A percentile compares a stretch with the other conserved stretches of the same genome.
phyloP scores from a whole-genome alignment of 73 alveolate species.

The Breviolum minutum region DNA sequence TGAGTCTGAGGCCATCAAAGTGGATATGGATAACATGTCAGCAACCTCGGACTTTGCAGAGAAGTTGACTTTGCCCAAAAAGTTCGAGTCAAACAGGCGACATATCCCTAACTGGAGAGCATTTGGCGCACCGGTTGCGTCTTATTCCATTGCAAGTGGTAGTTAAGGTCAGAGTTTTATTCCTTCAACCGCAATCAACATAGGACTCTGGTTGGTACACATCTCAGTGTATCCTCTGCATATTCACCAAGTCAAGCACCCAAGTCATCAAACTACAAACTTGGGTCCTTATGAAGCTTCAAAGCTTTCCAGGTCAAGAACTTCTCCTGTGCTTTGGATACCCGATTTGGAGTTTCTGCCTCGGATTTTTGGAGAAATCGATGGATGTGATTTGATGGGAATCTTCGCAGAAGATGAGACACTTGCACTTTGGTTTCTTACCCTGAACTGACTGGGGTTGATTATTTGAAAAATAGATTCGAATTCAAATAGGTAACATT shows the following conservation, averaged over 20 bases:
- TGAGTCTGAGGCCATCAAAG: not conserved
- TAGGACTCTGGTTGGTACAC: constrained; percentile 23
- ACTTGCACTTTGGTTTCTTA: too few species aligned
- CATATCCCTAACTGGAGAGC: too few species aligned
- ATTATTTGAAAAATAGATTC: too few species aligned
- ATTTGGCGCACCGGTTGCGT: too few species aligned
- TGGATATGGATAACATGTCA: not conserved
- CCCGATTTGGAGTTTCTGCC: constrained; percentile 50
- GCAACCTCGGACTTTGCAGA: not conserved
- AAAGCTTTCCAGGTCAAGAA: constrained; percentile 37
- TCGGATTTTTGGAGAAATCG: not conserved
- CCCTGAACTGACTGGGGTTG: too few species aligned
- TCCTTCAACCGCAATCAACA: constrained; percentile 47
- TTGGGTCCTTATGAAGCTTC: too few species aligned
- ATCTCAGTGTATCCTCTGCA: not conserved
- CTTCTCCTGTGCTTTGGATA: constrained; percentile 53
- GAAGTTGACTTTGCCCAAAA: not conserved
- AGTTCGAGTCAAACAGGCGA: not conserved
- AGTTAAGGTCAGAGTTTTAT: constrained; percentile 45
- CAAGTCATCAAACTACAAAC: not conserved
- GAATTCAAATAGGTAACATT: too few species aligned
- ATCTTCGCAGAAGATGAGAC: too few species aligned
- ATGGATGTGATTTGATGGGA: too few species aligned
- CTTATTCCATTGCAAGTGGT: too few species aligned
- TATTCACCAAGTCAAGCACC: too few species aligned